These are phyloP conservation scores for Diplodia seriata DNA, from an alignment of 2,329 filamentous ascomycete genomes.

Conservation along the genomic window DNA sequence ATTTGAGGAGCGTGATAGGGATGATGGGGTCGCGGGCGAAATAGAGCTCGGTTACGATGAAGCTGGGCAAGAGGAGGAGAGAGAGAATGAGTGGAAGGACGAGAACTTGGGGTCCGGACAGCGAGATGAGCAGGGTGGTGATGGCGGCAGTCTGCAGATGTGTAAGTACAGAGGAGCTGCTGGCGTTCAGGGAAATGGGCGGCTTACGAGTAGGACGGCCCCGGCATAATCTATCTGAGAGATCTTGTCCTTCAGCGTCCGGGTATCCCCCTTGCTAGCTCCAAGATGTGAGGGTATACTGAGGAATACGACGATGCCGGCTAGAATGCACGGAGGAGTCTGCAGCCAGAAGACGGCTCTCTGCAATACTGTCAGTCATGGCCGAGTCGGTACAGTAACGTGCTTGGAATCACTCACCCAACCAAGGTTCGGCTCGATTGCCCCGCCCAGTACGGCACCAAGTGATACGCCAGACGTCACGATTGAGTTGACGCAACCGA, in stretches of 20 bases:
- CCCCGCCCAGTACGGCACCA: slow-evolving; percentile 74
- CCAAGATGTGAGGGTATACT: slow-evolving; percentile 64
- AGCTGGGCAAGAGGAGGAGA: slow-evolving; percentile 61
- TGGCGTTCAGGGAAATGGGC: not conserved
- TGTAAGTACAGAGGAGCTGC: not conserved
- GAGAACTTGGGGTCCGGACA: slow-evolving; percentile 69
- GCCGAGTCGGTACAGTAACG: too few relatives aligned
- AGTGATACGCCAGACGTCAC: slow-evolving; percentile 75
- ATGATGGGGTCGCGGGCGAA: slow-evolving; percentile 75
- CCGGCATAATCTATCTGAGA: slow-evolving; percentile 77
- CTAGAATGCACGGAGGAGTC: slow-evolving; percentile 66
- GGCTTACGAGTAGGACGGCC: slow-evolving; percentile 62
- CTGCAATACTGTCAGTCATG: slow-evolving; percentile 50
- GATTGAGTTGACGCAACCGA: slow-evolving; percentile 75
- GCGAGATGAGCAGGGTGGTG: slow-evolving; percentile 73
- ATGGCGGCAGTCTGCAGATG: slow-evolving; percentile 66
- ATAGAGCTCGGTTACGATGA: slow-evolving; percentile 68
- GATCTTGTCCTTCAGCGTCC: slow-evolving; percentile 61
- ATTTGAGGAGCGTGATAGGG: slow-evolving; percentile 72
- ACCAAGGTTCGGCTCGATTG: slow-evolving; percentile 67
- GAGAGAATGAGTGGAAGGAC: slow-evolving; percentile 67
- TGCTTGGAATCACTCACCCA: slow-evolving; percentile 64
- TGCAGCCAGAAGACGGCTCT: slow-evolving; percentile 77
- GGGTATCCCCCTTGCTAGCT: slow-evolving; percentile 47
- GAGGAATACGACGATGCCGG: slow-evolving; percentile 68